Percentiles rank a stretch among this genome's conserved stretches.
Conservation (phyloP, 352 stramenopile species). For the Phytophthora tubulina region DNA sequence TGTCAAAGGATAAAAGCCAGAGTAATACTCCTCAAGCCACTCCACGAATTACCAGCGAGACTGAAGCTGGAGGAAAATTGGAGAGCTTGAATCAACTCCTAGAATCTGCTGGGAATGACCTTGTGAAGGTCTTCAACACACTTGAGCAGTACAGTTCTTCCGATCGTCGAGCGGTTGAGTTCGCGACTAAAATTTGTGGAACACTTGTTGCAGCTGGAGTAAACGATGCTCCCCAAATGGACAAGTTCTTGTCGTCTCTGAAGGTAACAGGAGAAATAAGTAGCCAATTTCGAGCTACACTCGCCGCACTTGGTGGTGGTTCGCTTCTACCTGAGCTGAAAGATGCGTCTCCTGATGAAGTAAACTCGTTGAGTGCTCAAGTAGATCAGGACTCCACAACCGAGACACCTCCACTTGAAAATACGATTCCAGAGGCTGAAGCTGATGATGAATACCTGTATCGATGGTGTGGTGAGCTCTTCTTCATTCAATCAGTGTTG, state of each 20-base stretch:
- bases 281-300: conserved; percentile 45
- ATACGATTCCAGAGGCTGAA: conserved; percentile 4
- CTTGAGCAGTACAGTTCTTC: conserved; percentile 37
- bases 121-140: conserved; percentile 38
- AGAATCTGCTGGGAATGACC: conserved; percentile 41
- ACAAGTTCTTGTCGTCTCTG: conserved; percentile 46
- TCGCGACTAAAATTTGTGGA: conserved; percentile 47
- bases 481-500: conserved; percentile 63
- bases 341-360: conserved; percentile 6
- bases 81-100: conserved; percentile 52
- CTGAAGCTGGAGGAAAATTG: conserved; percentile 22
- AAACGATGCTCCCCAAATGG: conserved; percentile 21
- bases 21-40: conserved; percentile 39
- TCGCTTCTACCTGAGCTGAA: conserved; percentile 45
- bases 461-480: conserved; percentile 70
- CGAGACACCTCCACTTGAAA: conserved; percentile 9
- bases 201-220: conserved; percentile 29
- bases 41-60: conserved; percentile 28
- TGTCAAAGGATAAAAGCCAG: conserved; percentile 42
- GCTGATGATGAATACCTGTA: conserved; percentile 65
- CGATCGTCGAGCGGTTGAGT: conserved; percentile 43
- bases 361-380: conserved; percentile 6
- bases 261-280: conserved; percentile 57
- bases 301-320: conserved; percentile 42
- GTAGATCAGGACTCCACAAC: conserved; percentile 8